Conservation (phyloP, 2,329 filamentous ascomycete species). For the Periconia digitata region DNA sequence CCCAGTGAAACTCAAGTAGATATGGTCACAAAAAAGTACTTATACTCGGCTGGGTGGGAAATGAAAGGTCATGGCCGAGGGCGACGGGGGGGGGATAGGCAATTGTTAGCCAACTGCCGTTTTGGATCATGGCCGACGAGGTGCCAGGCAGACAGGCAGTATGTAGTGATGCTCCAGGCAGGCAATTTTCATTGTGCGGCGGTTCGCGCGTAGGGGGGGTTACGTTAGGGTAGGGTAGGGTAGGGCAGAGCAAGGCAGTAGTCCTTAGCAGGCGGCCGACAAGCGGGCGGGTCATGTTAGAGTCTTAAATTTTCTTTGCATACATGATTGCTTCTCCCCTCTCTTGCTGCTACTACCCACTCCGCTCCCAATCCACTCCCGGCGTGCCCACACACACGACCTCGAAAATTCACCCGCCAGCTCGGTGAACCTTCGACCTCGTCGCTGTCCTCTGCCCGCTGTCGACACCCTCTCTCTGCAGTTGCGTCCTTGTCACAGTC, state of each 20-base stretch:
- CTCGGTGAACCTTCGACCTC: slow-evolving; percentile 29
- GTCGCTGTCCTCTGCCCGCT: slow-evolving; percentile 21
- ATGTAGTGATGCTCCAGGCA: too few relatives aligned
- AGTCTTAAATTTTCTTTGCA: neutral
- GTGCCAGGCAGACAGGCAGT: neutral
- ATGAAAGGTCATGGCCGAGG: neutral
- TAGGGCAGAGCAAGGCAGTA: too few relatives aligned
- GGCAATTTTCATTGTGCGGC: neutral
- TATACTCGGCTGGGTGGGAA: neutral
- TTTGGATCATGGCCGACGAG: neutral
- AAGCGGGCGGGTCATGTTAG: neutral
- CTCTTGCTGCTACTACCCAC: neutral
- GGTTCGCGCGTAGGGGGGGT: neutral
- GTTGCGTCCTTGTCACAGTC: neutral
- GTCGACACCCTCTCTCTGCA: neutral
- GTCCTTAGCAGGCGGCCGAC: too few relatives aligned
- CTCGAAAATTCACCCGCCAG: slow-evolving; percentile 31
- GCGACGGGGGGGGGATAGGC: too few relatives aligned
- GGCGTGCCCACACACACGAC: slow-evolving; percentile 29
- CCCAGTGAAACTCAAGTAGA: too few relatives aligned
- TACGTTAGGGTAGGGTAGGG: too few relatives aligned
- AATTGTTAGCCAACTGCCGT: neutral
- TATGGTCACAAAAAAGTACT: neutral
- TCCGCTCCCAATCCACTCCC: neutral
- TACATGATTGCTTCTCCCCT: neutral